Evolutionary conservation across 2,329 filamentous ascomycete genomes (phyloP), one percentile per base, ranked within the genome.

Genomic region (Chaetomium globosum): DNA sequence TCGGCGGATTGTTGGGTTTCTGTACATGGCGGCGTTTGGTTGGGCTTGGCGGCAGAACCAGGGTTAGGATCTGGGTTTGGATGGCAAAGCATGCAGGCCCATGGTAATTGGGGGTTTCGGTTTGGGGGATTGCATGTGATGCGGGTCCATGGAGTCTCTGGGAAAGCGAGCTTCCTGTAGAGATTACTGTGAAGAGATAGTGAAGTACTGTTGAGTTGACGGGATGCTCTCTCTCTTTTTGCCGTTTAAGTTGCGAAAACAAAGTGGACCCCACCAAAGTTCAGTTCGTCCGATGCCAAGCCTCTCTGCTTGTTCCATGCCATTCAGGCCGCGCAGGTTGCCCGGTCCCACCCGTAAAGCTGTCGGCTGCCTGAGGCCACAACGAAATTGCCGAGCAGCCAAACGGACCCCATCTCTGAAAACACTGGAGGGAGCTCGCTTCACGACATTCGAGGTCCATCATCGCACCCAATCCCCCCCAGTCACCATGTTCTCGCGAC

Each of bases 401-500:
- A 71, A 71, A 64, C 36, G 39, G 39, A 43, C 66, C 70, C 68
- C 62, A 60, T 69, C 39, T 65, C 68, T 69, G 68, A 71, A 73
- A 73, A 71, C 70, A 59, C 31, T 30, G 26, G 26, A 63, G 3
- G 58, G 60, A 70, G 68, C 65, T 70, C 63, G 70, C 67, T 70
- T 71, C 71, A 72, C 73, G 70, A 71, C 74, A 71, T 65, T 71
- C 67, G 70, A 71, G 64, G 67, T 68, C 68, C 66, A 66, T 67
- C 67, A 70, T 68, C 69, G 65, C 67, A 65, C 59, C 67, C 65
- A 64, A 68, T 68, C 64, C 69, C 71, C 71, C 71, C 70, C 72
- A 67, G 63, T 68, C 77, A 79, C 73, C 77, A 87, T 87, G 85
- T 79, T 87, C 77, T 85, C 84, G 77, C 83, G 85, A 83, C 83